Evolutionary conservation across 805 yeast species (phyloP).

Genomic region (Starmerella sirachaensis): DNA sequence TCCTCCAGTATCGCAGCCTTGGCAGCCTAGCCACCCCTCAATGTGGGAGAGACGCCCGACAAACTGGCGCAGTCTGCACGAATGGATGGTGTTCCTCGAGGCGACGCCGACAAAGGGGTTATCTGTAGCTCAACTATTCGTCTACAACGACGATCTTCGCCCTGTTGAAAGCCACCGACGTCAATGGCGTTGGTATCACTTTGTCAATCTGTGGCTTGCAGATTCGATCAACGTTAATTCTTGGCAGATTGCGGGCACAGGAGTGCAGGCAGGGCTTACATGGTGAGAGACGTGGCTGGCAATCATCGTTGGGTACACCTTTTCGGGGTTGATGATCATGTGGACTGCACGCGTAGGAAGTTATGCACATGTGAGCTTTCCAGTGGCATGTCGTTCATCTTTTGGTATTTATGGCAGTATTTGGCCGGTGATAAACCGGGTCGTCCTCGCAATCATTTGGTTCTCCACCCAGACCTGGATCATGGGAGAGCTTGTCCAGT

Average conservation of each 20-base stretch:
- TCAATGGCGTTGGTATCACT: conserved; percentile 79
- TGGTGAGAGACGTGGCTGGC: conserved; percentile 92
- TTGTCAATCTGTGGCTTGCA: conserved; percentile 71
- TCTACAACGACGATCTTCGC: conserved; percentile 61
- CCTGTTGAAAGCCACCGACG: conserved; percentile 41
- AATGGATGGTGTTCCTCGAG: conserved; percentile 21
- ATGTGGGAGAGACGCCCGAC: conserved; percentile 6
- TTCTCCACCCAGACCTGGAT: conserved; percentile 76
- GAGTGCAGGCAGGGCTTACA: conserved; percentile 59
- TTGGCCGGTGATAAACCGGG: conserved; percentile 84
- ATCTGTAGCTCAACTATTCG: conserved; percentile 48
- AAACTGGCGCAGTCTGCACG: conserved; percentile 8
- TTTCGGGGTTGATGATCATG: conserved; percentile 58
- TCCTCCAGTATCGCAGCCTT: conserved; percentile 1
- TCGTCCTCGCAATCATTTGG: conserved; percentile 81
- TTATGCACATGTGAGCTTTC: conserved; percentile 71
- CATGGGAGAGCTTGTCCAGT: conserved; percentile 69
- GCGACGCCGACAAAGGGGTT: conserved; percentile 32
- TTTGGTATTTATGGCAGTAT: conserved; percentile 79
- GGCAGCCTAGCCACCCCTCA: conserved; percentile 3
- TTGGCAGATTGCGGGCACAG: conserved; percentile 85
- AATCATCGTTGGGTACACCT: conserved; percentile 71
- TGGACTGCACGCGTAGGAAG: conserved; percentile 70
- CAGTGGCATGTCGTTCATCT: conserved; percentile 66
- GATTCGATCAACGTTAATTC: conserved; percentile 84